These are phyloP conservation scores for Aspergillus nanangensis DNA, from an alignment of 495 filamentous ascomycete genomes.

Conservation along the genomic window DNA sequence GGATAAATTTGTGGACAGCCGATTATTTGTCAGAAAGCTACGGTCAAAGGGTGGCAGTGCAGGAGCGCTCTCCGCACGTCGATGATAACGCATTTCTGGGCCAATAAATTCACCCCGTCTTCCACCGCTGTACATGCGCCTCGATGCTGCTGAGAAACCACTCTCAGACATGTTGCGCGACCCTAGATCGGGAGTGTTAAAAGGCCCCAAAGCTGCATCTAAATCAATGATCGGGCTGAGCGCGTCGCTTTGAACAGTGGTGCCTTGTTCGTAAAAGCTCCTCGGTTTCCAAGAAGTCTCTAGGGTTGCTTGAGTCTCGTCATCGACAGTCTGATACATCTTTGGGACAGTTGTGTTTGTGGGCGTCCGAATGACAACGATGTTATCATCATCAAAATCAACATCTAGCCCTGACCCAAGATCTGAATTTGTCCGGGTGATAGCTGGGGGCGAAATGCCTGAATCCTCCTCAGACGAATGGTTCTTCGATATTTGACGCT, in stretches of 20 bases:
- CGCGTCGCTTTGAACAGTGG: conserved; percentile 51
- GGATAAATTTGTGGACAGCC: conserved; percentile 60
- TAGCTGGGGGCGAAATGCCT: conserved; percentile 37
- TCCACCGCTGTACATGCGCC: conserved; percentile 86
- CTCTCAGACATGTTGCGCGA: conserved; percentile 44
- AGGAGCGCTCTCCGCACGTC: conserved; percentile 88
- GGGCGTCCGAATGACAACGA: conserved; percentile 44
- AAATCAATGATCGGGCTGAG: conserved; percentile 84
- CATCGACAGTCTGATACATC: conserved; percentile 21
- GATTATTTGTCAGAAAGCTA: conserved; percentile 57
- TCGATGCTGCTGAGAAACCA: conserved; percentile 57
- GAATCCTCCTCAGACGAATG: conserved; percentile 20
- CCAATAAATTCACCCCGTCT: conserved; percentile 65
- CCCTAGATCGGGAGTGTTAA: conserved; percentile 68
- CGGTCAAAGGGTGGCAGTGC: conserved; percentile 80
- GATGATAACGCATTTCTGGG: conserved; percentile 84
- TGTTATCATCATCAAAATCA: conserved; percentile 51
- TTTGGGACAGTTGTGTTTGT: conserved; percentile 29
- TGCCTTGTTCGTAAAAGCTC: conserved; percentile 42
- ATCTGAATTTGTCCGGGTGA: conserved; percentile 39
- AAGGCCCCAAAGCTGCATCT: conserved; percentile 91
- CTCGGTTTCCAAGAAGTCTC: conserved; percentile 45
- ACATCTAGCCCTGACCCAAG: conserved; percentile 42
- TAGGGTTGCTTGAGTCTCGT: conserved; percentile 21
- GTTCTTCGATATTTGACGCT: conserved; percentile 36